A percentile compares a stretch with the other conserved stretches of the same genome.
These are phyloP conservation scores for Cordyceps fumosorosea DNA, from an alignment of 2,329 filamentous ascomycete genomes.

Conservation along the genomic window DNA sequence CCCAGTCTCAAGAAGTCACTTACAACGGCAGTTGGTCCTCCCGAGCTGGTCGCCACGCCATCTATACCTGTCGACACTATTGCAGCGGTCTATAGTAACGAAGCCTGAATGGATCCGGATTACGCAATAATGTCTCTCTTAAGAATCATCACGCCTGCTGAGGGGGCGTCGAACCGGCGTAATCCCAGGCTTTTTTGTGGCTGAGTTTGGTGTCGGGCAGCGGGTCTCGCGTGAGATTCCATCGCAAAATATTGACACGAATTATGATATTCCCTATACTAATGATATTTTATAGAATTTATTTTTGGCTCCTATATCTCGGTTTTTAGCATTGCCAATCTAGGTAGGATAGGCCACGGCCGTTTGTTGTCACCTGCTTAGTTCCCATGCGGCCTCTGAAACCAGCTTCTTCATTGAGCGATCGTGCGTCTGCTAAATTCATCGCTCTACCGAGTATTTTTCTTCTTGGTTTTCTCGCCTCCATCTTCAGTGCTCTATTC, in stretches of 20 bases:
- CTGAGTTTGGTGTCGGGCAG: neutral
- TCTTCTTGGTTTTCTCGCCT: neutral
- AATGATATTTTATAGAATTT: neutral
- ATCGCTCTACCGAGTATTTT: neutral
- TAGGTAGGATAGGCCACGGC: neutral
- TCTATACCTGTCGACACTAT: neutral
- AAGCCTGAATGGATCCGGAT: neutral
- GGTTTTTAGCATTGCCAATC: neutral
- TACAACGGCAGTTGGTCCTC: too few species aligned
- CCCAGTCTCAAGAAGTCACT: neutral
- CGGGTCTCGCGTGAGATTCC: neutral
- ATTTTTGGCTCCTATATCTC: neutral
- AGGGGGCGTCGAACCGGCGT: neutral
- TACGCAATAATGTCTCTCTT: neutral
- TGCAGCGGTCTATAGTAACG: neutral
- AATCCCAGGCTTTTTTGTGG: neutral
- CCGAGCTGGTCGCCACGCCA: neutral
- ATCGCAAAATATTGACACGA: neutral
- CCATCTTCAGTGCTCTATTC: neutral
- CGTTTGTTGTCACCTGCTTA: neutral
- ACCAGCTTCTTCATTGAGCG: constrained; percentile 7
- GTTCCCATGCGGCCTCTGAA: neutral
- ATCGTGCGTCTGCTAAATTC: neutral
- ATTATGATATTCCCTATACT: neutral
- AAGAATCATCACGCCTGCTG: too few species aligned